Evolutionary conservation across 306 rosid species (phyloP).

Genomic region (Dryas alaskensis): DNA sequence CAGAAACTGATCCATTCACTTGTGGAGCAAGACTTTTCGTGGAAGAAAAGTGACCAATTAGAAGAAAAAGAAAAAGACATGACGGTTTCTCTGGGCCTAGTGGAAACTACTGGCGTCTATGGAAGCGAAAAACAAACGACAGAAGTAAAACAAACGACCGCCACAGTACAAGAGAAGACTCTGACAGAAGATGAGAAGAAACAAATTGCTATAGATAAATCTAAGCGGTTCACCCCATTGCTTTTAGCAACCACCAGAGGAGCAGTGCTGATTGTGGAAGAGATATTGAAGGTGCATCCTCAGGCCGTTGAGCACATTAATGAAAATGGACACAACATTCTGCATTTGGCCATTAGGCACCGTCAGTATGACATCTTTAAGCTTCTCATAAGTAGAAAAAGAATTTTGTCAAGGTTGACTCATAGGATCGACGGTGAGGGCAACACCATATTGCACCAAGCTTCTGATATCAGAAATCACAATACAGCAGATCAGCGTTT

Average conservation of each 20-base stretch:
- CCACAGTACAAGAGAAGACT: too few relatives aligned
- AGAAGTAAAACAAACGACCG: too few relatives aligned
- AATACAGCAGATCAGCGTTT: too few relatives aligned
- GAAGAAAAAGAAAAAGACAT: too few relatives aligned
- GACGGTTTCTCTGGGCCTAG: too few relatives aligned
- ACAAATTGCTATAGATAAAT: neutral
- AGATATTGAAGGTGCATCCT: constrained; percentile 6
- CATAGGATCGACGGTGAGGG: neutral
- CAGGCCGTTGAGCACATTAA: constrained; percentile 11
- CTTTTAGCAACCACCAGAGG: too few relatives aligned
- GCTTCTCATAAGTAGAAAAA: neutral
- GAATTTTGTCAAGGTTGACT: constrained; percentile 1
- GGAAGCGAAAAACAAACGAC: too few relatives aligned
- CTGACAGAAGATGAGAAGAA: too few relatives aligned
- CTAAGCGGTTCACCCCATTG: neutral
- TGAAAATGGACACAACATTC: constrained; percentile 6
- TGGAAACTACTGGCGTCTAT: too few relatives aligned
- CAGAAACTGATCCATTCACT: neutral
- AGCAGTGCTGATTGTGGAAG: too few relatives aligned
- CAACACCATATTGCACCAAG: constrained; percentile 34
- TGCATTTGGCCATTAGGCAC: constrained; percentile 20
- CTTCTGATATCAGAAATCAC: too few relatives aligned
- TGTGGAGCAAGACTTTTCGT: neutral
- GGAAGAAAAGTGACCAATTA: neutral
- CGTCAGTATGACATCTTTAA: constrained; percentile 13